Evolutionary conservation across 192 early-diverging fungal species (phyloP).

Genomic region (Lobosporangium transversale): DNA sequence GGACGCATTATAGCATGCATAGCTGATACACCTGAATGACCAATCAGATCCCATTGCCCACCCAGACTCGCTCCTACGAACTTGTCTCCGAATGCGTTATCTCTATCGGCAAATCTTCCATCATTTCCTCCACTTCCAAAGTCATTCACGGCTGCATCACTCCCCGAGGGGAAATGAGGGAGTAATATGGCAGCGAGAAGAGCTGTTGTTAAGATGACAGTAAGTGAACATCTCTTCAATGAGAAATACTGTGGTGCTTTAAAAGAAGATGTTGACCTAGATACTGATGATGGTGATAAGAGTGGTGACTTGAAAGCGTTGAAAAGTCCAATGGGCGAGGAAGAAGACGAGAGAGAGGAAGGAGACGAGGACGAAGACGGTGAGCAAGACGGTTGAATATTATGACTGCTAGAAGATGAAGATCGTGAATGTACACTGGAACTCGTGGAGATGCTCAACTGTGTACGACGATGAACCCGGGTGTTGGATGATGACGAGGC

Average conservation of each 20-base stretch:
- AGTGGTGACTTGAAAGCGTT: too few relatives aligned
- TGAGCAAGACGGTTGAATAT: too few relatives aligned
- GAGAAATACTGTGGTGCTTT: background rate
- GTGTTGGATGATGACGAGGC: background rate
- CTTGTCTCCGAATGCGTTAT: background rate
- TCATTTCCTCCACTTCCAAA: background rate
- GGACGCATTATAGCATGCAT: slow-evolving; percentile 51
- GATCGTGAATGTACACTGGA: too few relatives aligned
- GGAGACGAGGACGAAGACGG: too few relatives aligned
- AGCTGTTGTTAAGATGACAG: background rate
- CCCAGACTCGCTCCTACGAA: slow-evolving; percentile 23
- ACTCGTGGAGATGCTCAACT: background rate
- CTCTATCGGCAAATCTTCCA: background rate
- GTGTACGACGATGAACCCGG: background rate
- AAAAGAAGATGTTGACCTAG: background rate
- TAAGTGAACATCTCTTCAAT: slow-evolving; percentile 15
- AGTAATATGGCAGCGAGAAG: slow-evolving; percentile 9
- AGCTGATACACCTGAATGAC: slow-evolving; percentile 46
- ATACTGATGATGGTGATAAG: too few relatives aligned
- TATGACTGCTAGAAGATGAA: too few relatives aligned
- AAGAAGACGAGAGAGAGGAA: too few relatives aligned
- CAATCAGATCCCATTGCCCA: slow-evolving; percentile 54
- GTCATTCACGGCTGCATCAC: slow-evolving; percentile 13
- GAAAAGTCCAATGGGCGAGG: too few relatives aligned
- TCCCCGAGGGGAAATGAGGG: slow-evolving; percentile 8